phyloP scores from a whole-genome alignment of 129 eudicot genomes.

The Heracleum sosnowskyi region DNA sequence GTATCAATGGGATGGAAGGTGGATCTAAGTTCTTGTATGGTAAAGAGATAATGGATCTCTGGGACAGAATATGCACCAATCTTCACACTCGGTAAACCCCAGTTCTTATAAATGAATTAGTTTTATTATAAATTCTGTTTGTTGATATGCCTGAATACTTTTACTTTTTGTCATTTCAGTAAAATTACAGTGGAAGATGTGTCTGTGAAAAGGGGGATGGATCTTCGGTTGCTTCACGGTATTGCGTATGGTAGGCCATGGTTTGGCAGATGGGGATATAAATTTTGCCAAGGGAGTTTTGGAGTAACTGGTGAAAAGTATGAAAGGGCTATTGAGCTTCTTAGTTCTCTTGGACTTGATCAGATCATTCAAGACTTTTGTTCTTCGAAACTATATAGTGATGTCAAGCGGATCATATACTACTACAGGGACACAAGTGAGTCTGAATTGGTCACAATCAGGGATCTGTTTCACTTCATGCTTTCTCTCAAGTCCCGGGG shows the following conservation, averaged over 20 bases:
- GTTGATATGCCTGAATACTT: background rate
- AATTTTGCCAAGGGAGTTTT: conserved; percentile 57
- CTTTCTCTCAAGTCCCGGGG: conserved; percentile 41
- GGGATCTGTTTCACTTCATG: conserved; percentile 71
- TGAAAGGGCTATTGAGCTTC: conserved; percentile 38
- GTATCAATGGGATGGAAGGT: conserved; percentile 82
- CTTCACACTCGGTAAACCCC: conserved; percentile 59
- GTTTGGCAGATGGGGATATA: conserved; percentile 78
- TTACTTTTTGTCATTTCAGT: conserved; percentile 25
- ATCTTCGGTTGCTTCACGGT: conserved; percentile 71
- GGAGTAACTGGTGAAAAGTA: conserved; percentile 48
- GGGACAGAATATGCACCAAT: conserved; percentile 85
- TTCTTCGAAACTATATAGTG: conserved; percentile 8
- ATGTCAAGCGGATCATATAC: conserved; percentile 32
- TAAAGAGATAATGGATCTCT: conserved; percentile 81
- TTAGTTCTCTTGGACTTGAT: conserved; percentile 46
- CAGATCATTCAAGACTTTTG: conserved; percentile 18
- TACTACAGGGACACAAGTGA: conserved; percentile 49
- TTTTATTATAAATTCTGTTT: background rate
- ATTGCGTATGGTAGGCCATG: conserved; percentile 62
- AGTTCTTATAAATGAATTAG: background rate
- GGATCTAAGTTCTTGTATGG: conserved; percentile 68
- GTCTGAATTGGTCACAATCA: conserved; percentile 36
- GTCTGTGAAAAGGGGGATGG: conserved; percentile 64
- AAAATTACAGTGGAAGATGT: conserved; percentile 66